Percentiles rank a stretch among this genome's conserved stretches.
These are phyloP conservation scores for Papiliotrema fonsecae DNA, from an alignment of 1,284 basidiomycete genomes.

Conservation along the genomic window DNA sequence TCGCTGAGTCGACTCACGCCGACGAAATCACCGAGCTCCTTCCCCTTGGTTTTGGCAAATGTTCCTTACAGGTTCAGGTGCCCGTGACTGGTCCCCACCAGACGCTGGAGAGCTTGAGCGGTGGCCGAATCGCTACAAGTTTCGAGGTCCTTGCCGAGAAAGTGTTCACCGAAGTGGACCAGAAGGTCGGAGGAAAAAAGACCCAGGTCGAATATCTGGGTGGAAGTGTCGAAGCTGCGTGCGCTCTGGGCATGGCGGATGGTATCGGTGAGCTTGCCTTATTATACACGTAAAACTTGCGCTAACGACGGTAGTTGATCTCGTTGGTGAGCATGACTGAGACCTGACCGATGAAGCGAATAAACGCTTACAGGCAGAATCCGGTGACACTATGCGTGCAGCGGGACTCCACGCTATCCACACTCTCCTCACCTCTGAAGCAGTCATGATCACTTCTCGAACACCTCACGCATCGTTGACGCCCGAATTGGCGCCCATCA, in stretches of 20 bases:
- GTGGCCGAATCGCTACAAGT: slow-evolving; percentile 88
- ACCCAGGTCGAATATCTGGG: slow-evolving; percentile 94
- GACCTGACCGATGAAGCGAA: background rate
- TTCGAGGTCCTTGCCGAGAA: slow-evolving; percentile 81
- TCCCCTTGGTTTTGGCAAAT: slow-evolving; percentile 89
- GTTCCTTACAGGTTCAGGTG: slow-evolving; percentile 89
- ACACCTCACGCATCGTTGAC: slow-evolving; percentile 61
- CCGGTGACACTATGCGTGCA: slow-evolving; percentile 99
- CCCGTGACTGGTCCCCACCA: slow-evolving; percentile 71
- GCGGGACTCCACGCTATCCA: slow-evolving; percentile 91
- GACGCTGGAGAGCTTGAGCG: slow-evolving; percentile 72
- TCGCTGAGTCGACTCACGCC: slow-evolving; percentile 81
- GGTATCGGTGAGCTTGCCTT: slow-evolving; percentile 69
- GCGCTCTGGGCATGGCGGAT: slow-evolving; percentile 91
- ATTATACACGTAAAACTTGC: background rate
- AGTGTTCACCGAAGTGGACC: slow-evolving; percentile 75
- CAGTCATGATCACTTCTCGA: slow-evolving; percentile 83
- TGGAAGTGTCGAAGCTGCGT: slow-evolving; percentile 96
- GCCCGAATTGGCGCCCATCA: slow-evolving; percentile 55
- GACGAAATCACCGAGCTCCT: slow-evolving; percentile 73
- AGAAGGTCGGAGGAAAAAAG: slow-evolving; percentile 50
- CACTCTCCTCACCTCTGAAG: slow-evolving; percentile 82
- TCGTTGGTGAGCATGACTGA: slow-evolving; percentile 64
- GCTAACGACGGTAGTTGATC: slow-evolving; percentile 60
- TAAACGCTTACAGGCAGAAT: slow-evolving; percentile 62